Evolutionary conservation across 192 early-diverging fungal genomes (phyloP), one percentile per base, ranked within the genome.

Genomic region (Linnemannia schmuckeri): DNA sequence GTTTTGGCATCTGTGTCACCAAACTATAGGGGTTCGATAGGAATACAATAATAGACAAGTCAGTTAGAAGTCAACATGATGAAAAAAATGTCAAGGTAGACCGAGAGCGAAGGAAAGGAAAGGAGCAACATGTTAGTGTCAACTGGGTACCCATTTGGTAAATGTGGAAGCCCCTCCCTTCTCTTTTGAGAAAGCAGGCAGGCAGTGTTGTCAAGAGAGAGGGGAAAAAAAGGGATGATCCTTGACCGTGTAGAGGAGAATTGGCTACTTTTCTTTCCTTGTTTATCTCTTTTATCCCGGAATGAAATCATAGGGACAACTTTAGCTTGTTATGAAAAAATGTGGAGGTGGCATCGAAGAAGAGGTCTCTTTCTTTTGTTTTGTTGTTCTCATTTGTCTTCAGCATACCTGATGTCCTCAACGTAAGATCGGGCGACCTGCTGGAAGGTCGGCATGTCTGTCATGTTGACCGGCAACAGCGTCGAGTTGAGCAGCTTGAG

Each of bases 401-500:
- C n/a, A 17, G 30, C 55, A 37, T 85, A 86, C 83, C 89, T 88
- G 57, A 92, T 84, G 72, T 93, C 91, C 63, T 92, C 91, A 30
- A 85, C 71, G 69, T 91, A 93, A 38, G 87, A 88, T 76, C 89
- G 82, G 73, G 89, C 81, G 66, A 93, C 89, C n/a, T 85, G 79
- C 57, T 81, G 78, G 57, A 93, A 89, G 49, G 85, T 90, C 9
- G 86, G 80, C 74, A 91, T 81, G 15, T 84, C 80, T 0, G 77
- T 76, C 76, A 92, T 88, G 41, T 89, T 89, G 80, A 89, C 84
- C 13, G 88, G 89, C 46, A 89, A 82, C 55, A 88, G 81, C 30
- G 80, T 89, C 22, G 89, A 82, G 78, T 88, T 88, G 35, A 93
- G 88, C 57, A 91, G 84, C 10, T 82, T 88, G 24, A 91, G 81